A percentile compares a stretch with the other conserved stretches of the same genome.
phyloP scores from a whole-genome alignment of 2,329 filamentous ascomycete species.

The Monilinia laxa region DNA sequence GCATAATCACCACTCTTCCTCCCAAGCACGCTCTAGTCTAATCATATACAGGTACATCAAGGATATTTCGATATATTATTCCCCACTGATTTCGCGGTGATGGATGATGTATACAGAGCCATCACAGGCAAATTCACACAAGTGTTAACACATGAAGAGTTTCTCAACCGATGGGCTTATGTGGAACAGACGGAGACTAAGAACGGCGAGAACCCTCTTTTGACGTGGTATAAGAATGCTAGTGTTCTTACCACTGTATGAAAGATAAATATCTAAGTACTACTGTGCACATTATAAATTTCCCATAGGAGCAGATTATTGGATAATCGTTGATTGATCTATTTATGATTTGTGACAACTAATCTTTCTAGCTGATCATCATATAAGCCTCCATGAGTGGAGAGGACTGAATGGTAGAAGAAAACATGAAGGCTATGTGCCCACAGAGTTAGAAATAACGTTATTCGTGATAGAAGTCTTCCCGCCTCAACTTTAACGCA shows the following conservation, averaged over 20 bases:
- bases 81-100: conserved; percentile 88
- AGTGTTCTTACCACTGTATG: conserved; percentile 87
- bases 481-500: not conserved
- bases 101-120: conserved; percentile 88
- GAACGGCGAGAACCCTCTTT: conserved; percentile 88
- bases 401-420: not conserved
- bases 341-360: conserved; percentile 1
- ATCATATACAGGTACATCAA: conserved; percentile 73
- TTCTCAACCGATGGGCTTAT: conserved; percentile 85
- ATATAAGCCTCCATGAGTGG: not conserved
- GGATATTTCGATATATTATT: conserved; percentile 99
- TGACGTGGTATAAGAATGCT: conserved; percentile 94
- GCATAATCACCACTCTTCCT: conserved; percentile 38
- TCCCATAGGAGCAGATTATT: not conserved
- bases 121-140: conserved; percentile 89
- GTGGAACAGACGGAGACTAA: conserved; percentile 84
- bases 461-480: not conserved
- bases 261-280: conserved; percentile 25
- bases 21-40: not conserved
- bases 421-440: not conserved
- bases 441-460: not conserved
- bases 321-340: conserved; percentile 5
- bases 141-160: conserved; percentile 84
- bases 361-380: conserved; percentile 7
- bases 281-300: conserved; percentile 6